Base-by-base conservation (phyloP, 257 asterid genomes). In the Solanum arcanum region DNA sequence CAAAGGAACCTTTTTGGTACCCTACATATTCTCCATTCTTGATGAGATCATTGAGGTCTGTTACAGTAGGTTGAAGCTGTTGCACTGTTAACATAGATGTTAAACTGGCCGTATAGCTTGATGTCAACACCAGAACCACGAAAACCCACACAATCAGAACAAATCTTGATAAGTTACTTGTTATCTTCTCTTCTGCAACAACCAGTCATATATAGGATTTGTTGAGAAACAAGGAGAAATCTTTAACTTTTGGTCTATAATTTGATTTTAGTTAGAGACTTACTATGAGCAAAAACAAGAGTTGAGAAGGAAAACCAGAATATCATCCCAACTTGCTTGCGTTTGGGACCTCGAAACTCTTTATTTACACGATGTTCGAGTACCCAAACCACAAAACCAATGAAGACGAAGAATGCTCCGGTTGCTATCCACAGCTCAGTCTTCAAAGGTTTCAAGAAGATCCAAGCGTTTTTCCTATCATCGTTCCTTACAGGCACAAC, bases 41-140 rank as follows among this genome's bases (percentile, higher is more conserved):
- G 4, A 86, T 92, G 9, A 93, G 94, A 46, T 91, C 83, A 13
- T 60, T 59, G 78, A 89, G 90, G 46, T 92, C 87, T 6, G 90
- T 90, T 3, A 90, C 62, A 27, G 88, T 68, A 16, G 92, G 92
- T 80, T 35, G 90, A 77, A 92, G 93, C 66, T 87, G 86, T n/a
- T 46, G 87, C 52, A 86, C 86, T 13, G 94, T 92, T 66, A 93
- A 90, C 84, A 89, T 91, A 13, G 96, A 90, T 5, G 94, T 88
- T 80, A 93, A 87, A 82, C 89, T 93, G 62, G 94, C 94, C 6
- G 91, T 92, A 81, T 93, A 93, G 33, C 94, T 92, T n/a, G 94
- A 92, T 88, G 68, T 91, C 33, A 93, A 77, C 75, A 92, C 87
- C 35, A 89, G 85, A 9, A 89, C 96, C 25, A 93, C 94, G 7